phyloP scores from a whole-genome alignment of 176 grass and related monocot genomes.

The Tillandsia fasciculata region DNA sequence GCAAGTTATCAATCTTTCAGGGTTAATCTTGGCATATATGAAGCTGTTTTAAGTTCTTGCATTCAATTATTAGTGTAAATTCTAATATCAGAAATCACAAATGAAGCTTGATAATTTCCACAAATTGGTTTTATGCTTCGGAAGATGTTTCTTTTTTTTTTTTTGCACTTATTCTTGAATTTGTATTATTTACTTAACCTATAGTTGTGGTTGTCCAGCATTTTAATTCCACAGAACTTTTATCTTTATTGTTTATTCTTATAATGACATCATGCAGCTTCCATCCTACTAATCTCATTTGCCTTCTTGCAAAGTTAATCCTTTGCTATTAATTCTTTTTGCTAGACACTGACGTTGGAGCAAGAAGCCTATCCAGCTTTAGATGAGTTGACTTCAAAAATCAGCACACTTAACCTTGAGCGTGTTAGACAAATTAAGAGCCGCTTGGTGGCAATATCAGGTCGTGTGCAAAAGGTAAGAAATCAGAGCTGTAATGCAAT shows the following conservation, averaged over 20 bases:
- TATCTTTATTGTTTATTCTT: neutral
- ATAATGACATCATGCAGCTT: neutral
- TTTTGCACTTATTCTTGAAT: slow-evolving; percentile 4
- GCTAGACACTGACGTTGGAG: slow-evolving; percentile 68
- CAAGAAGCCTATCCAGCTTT: slow-evolving; percentile 97
- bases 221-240: slow-evolving; percentile 3
- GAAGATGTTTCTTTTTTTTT: slow-evolving; percentile 1
- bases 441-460: slow-evolving; percentile 80
- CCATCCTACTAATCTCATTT: too few relatives aligned
- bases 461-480: slow-evolving; percentile 85
- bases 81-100: neutral
- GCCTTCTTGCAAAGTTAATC: slow-evolving; percentile 3
- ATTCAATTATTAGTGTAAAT: too few relatives aligned
- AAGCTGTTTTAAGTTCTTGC: neutral
- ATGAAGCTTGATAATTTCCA: neutral
- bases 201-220: neutral
- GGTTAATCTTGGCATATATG: neutral
- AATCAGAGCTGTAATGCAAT: neutral
- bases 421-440: slow-evolving; percentile 97
- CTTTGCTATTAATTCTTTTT: slow-evolving; percentile 11
- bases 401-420: slow-evolving; percentile 93
- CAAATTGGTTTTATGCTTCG: neutral
- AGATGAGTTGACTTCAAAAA: slow-evolving; percentile 98
- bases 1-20: neutral
- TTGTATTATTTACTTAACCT: slow-evolving; percentile 1